Percentiles rank a stretch among this genome's conserved stretches.
Conservation (phyloP, 441 rosid species). For the Aquilaria agallochum region DNA sequence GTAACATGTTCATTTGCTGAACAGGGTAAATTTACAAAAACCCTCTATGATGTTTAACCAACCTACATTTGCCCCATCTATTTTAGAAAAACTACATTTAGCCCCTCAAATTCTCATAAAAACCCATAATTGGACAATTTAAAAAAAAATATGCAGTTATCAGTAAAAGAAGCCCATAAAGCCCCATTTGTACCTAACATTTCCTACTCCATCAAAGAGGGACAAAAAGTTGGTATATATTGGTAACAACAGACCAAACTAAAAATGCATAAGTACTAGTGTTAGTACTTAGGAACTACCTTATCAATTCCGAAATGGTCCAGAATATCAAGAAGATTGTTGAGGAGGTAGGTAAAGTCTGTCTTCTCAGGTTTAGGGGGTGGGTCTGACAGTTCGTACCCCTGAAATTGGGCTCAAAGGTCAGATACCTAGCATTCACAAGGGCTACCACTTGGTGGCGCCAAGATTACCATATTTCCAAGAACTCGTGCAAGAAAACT, state of each 20-base stretch:
- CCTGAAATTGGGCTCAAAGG: conserved; percentile 50
- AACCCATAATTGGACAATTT: no score
- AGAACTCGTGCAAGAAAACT: conserved; percentile 58
- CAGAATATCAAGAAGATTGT: conserved; percentile 33
- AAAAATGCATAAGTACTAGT: not conserved
- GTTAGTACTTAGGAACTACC: conserved; percentile 27
- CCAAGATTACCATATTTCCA: conserved; percentile 68
- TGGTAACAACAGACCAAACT: not conserved
- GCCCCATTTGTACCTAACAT: no score
- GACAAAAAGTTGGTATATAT: no score
- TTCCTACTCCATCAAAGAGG: no score
- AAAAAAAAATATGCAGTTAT: no score
- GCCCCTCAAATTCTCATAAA: no score
- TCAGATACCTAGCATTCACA: conserved; percentile 41
- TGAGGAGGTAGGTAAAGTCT: conserved; percentile 23
- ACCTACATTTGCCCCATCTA: no score
- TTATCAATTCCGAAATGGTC: conserved; percentile 32
- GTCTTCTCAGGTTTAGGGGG: conserved; percentile 45
- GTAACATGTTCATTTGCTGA: no score
- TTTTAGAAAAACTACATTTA: no score
- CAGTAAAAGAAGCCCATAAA: no score
- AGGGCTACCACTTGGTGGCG: conserved; percentile 55
- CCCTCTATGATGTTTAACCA: no score
- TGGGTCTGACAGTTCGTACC: conserved; percentile 48
- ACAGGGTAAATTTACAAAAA: no score